phyloP scores from a whole-genome alignment of 208 protist genomes.

The Trypanosoma theileri region DNA sequence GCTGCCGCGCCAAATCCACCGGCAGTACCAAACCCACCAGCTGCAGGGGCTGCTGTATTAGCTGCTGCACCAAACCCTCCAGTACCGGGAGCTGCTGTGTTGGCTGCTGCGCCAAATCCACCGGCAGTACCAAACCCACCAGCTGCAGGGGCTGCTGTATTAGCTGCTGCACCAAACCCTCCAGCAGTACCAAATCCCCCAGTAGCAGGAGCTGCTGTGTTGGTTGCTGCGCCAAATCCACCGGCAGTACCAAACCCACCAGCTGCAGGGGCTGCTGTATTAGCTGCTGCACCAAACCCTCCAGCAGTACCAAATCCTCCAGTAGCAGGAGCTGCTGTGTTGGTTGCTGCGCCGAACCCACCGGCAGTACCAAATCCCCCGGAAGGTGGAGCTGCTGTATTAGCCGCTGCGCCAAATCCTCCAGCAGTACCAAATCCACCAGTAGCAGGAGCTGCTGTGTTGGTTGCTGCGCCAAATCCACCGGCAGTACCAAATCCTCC shows the following conservation, averaged over 20 bases:
- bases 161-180: conserved; percentile 1
- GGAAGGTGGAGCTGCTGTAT: neutral
- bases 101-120: conserved; percentile 13
- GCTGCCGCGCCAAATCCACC: conserved; percentile 11
- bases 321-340: conserved; percentile 11
- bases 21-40: conserved; percentile 6
- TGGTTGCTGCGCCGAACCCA: neutral
- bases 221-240: neutral
- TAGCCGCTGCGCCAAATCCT: neutral
- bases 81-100: conserved; percentile 14
- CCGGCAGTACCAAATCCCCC: neutral
- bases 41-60: neutral
- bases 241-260: too few relatives aligned
- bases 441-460: neutral
- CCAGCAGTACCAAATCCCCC: neutral
- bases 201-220: neutral
- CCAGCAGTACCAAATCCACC: too few relatives aligned
- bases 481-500: conserved; percentile 18
- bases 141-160: conserved; percentile 9
- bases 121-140: neutral
- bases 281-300: too few relatives aligned
- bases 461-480: neutral
- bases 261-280: conserved; percentile 9
- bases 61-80: conserved; percentile 30
- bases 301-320: neutral